Conservation (phyloP, 768 basidiomycete genomes). For the Pleurotus djamor region DNA sequence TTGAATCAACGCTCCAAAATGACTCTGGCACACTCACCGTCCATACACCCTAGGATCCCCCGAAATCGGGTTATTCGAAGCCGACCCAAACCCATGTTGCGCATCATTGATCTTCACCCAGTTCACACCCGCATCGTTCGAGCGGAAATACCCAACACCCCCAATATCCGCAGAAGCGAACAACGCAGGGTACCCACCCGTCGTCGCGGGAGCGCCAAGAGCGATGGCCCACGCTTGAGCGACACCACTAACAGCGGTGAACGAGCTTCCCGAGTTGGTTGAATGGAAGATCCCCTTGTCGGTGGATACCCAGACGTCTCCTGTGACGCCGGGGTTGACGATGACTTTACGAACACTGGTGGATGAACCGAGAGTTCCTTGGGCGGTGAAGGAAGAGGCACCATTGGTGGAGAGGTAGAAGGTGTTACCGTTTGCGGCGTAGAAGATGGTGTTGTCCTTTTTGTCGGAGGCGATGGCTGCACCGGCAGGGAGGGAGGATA, state of each 20-base stretch:
- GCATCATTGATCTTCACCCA: constrained; percentile 63
- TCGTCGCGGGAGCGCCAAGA: constrained; percentile 46
- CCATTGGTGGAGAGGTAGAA: constrained; percentile 65
- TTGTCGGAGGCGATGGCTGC: constrained; percentile 66
- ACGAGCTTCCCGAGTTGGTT: constrained; percentile 46
- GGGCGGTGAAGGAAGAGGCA: constrained; percentile 39
- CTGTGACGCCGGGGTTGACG: constrained; percentile 50
- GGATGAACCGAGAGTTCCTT: constrained; percentile 44
- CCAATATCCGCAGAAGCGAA: constrained; percentile 54
- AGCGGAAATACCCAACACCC: constrained; percentile 51
- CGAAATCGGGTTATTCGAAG: constrained; percentile 40
- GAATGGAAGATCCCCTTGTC: constrained; percentile 58
- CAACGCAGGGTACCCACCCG: constrained; percentile 51
- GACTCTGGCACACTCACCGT: constrained; percentile 30
- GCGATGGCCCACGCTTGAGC: constrained; percentile 56
- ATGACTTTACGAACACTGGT: constrained; percentile 48
- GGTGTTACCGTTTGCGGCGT: constrained; percentile 49
- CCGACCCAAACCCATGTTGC: constrained; percentile 55
- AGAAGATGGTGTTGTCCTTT: constrained; percentile 53
- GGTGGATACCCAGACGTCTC: constrained; percentile 66
- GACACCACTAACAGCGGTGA: constrained; percentile 44
- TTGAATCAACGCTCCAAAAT: no score
- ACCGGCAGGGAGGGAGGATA: constrained; percentile 47
- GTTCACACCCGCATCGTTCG: constrained; percentile 51
- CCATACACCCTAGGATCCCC: constrained; percentile 55